These are phyloP conservation scores for Diaporthe ilicicola DNA, from an alignment of 2,329 filamentous ascomycete species.

Conservation along the genomic window DNA sequence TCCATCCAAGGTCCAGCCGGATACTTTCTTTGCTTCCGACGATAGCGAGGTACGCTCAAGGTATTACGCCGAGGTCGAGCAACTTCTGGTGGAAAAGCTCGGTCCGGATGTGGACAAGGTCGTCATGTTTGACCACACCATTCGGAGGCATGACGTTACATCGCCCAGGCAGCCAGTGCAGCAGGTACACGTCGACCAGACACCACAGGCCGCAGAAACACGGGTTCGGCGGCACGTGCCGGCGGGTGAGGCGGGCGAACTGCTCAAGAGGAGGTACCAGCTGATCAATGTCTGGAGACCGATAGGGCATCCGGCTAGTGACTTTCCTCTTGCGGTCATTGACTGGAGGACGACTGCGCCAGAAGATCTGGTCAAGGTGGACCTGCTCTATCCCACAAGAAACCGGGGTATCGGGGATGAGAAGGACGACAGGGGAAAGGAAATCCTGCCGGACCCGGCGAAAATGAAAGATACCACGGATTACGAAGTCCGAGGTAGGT, in stretches of 20 bases:
- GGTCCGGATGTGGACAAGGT: conserved; percentile 64
- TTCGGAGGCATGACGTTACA: conserved; percentile 62
- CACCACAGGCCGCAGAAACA: conserved; percentile 65
- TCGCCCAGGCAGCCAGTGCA: conserved; percentile 72
- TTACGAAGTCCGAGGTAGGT: conserved; percentile 61
- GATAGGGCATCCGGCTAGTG: conserved; percentile 67
- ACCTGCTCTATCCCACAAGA: conserved; percentile 68
- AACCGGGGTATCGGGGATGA: conserved; percentile 42
- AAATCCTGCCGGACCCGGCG: conserved; percentile 59
- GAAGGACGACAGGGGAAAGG: conserved; percentile 66
- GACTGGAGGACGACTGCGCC: conserved; percentile 69
- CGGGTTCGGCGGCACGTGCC: conserved; percentile 70
- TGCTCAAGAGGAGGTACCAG: conserved; percentile 67
- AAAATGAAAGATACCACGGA: conserved; percentile 60
- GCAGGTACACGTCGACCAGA: conserved; percentile 78
- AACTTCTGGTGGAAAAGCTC: conserved; percentile 62
- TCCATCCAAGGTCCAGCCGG: conserved; percentile 57
- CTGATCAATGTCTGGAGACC: conserved; percentile 79
- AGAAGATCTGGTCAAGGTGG: conserved; percentile 66
- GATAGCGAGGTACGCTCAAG: conserved; percentile 60
- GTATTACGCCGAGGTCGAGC: conserved; percentile 71
- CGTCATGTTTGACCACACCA: conserved; percentile 77
- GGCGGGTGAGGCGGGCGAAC: conserved; percentile 60
- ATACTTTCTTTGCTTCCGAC: conserved; percentile 56
- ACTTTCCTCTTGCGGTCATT: conserved; percentile 71